Conservation (phyloP, 2,329 filamentous ascomycete species). For the Cyclaneusma minus region DNA sequence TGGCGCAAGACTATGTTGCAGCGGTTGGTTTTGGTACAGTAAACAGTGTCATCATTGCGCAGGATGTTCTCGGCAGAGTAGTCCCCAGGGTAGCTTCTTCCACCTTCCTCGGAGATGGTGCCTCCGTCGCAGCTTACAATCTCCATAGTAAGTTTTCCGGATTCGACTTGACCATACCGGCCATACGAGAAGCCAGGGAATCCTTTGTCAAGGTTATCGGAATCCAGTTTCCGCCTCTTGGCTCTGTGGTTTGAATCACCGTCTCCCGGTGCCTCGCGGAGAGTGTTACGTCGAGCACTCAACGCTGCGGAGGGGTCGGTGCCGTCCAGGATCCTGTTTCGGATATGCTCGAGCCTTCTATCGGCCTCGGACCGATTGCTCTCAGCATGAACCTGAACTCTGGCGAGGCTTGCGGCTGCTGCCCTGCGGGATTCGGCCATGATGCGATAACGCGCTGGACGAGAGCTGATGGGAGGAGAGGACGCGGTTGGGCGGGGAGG, state of each 20-base stretch:
- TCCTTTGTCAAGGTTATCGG: slow-evolving; percentile 32
- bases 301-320: no score
- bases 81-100: slow-evolving; percentile 19
- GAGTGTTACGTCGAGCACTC: no score
- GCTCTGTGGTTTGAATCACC: slow-evolving; percentile 33
- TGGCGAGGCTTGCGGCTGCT: no score
- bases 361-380: no score
- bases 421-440: no score
- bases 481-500: no score
- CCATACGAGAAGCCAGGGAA: slow-evolving; percentile 62
- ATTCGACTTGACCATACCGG: slow-evolving; percentile 72
- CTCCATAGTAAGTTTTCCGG: slow-evolving; percentile 71
- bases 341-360: no score
- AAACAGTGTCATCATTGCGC: slow-evolving; percentile 67
- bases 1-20: slow-evolving; percentile 82
- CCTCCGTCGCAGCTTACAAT: slow-evolving; percentile 83
- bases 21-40: slow-evolving; percentile 74
- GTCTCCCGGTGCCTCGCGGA: slow-evolving; percentile 12
- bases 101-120: slow-evolving; percentile 43
- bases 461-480: no score
- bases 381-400: no score
- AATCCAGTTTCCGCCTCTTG: slow-evolving; percentile 59
- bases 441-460: no score
- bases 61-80: slow-evolving; percentile 72
- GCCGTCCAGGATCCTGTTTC: no score